These are phyloP conservation scores for Trichoderma guizhouense DNA, from an alignment of 2,329 filamentous ascomycete species.

Conservation along the genomic window DNA sequence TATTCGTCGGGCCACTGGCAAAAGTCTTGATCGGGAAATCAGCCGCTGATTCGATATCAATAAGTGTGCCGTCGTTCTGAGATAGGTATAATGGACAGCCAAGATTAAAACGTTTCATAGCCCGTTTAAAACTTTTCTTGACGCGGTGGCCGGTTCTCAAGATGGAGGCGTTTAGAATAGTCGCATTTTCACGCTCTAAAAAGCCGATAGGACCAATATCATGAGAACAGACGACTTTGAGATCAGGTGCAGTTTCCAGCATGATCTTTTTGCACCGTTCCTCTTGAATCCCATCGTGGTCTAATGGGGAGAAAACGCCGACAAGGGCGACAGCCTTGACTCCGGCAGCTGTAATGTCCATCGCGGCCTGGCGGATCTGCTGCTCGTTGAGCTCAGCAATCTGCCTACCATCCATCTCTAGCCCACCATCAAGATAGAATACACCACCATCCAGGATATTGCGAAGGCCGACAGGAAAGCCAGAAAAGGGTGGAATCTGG, in stretches of 20 bases:
- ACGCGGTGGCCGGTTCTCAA: constrained; percentile 45
- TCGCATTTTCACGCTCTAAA: constrained; percentile 51
- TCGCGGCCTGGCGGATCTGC: constrained; percentile 35
- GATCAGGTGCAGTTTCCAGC: constrained; percentile 32
- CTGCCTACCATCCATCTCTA: constrained; percentile 47
- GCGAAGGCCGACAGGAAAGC: constrained; percentile 41
- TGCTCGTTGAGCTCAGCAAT: constrained; percentile 36
- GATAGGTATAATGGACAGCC: constrained; percentile 48
- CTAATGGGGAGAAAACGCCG: constrained; percentile 46
- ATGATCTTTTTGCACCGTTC: constrained; percentile 38
- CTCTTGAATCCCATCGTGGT: constrained; percentile 41
- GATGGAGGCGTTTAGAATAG: constrained; percentile 53
- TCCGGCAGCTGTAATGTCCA: constrained; percentile 33
- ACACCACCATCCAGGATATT: constrained; percentile 41
- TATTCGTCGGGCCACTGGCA: constrained; percentile 53
- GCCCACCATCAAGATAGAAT: constrained; percentile 43
- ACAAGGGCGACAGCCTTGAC: constrained; percentile 41
- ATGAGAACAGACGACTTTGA: constrained; percentile 42
- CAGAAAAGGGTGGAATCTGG: constrained; percentile 44
- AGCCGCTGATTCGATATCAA: constrained; percentile 45
- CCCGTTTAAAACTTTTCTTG: constrained; percentile 45
- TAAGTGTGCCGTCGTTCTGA: constrained; percentile 53
- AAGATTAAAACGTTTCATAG: constrained; percentile 30
- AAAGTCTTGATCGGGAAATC: constrained; percentile 52
- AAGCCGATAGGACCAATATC: constrained; percentile 45